Evolutionary conservation across 192 early-diverging fungal species (phyloP), one percentile per base, ranked within the genome.

Genomic region (Chytriomyces hyalinus): DNA sequence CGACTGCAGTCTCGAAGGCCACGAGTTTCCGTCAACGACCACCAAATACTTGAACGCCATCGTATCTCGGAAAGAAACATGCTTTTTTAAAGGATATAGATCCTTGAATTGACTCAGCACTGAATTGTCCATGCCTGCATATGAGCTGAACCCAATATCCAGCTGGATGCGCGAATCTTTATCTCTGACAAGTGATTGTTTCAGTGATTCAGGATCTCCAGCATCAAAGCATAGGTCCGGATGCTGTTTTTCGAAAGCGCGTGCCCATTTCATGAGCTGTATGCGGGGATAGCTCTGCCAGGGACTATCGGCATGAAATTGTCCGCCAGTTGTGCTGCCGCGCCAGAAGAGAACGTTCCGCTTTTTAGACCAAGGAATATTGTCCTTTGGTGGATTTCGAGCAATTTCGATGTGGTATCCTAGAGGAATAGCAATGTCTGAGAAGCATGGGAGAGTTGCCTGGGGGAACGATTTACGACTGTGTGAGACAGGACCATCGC

Each of bases 311-410:
- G 53, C 53, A n/a, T 20, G 15, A 57, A 57, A n/a, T 57, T 26
- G 20, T 45, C 71, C 71, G 10, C 71, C 61, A 7, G 71, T 73
- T 11, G 71, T 63, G 11, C 60, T 47, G 10, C 71, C 71, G n/a
- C 71, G 71, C 71, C 71, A 73, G 43, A 73, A 73, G 24, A 73
- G 24, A 43, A 73, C 71, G 26, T 73, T 63, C 45, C 22, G 26
- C 47, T 73, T 73, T n/a, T 44, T 17, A 22, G 60, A 26, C 71
- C 71, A 73, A 8, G 59, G 45, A 44, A 62, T 45, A 9, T 11
- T 6, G 44, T 73, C 71, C 60, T 8, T 43, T 8, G 44, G 59
- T 49, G 36, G 11, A n/a, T 73, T 62, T 10, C 11, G 9, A 8
- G 17, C 24, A 9, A 28, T 7, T n/a, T 60, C 10, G 2, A 9